A percentile compares a stretch with the other conserved stretches of the same genome.
Evolutionary conservation across 495 filamentous ascomycete species (phyloP).

Genomic region (Aspergillus ostianus): DNA sequence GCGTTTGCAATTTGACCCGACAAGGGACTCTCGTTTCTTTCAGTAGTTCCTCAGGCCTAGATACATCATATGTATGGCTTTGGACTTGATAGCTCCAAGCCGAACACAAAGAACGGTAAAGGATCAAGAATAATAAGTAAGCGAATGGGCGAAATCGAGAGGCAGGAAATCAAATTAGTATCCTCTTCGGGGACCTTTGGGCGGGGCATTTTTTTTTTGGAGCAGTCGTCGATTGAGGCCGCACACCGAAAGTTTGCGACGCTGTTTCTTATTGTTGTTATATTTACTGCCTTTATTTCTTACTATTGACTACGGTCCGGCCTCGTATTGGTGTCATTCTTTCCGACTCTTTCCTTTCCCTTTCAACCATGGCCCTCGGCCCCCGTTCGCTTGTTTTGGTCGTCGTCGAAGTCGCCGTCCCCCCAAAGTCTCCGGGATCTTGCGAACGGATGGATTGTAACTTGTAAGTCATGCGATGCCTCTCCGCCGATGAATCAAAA

Average conservation of each 20-base stretch:
- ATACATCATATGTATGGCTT: not conserved
- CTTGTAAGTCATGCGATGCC: not conserved
- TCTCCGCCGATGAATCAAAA: not conserved
- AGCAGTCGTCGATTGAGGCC: not conserved
- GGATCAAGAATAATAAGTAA: not conserved
- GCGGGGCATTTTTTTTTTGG: conserved; percentile 2
- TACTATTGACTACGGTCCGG: not conserved
- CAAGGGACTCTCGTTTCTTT: not conserved
- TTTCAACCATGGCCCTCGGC: not conserved
- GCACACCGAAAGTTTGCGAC: conserved; percentile 19
- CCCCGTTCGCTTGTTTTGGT: not conserved
- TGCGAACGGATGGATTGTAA: not conserved
- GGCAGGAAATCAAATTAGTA: conserved; percentile 1
- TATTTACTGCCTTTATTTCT: not conserved
- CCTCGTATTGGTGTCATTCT: not conserved
- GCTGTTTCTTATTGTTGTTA: not conserved
- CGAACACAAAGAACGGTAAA: not conserved
- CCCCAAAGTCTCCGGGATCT: not conserved
- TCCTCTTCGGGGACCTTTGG: conserved; percentile 2
- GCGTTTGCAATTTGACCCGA: conserved; percentile 8
- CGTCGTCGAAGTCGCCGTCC: not conserved
- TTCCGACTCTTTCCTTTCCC: not conserved
- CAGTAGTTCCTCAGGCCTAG: not conserved
- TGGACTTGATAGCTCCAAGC: too few species aligned
- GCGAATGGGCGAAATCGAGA: not conserved